Evolutionary conservation across 140 eudicot species (phyloP), one percentile per base, ranked within the genome.

Genomic region (Erigeron philadelphicus): DNA sequence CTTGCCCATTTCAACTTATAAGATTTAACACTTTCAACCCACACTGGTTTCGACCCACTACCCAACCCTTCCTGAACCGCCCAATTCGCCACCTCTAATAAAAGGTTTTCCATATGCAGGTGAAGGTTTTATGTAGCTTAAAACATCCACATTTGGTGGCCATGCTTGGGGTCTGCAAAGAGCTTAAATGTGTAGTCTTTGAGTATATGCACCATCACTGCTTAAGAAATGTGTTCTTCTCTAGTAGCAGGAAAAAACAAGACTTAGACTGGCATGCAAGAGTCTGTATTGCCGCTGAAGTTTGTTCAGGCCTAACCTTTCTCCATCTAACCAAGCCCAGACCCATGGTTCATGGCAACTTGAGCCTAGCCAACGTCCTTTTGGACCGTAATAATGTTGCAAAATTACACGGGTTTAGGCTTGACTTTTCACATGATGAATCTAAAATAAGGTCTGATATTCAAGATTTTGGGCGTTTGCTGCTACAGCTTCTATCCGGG

Each of bases 131-230:
- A 18, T 72, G 80, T 47, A 71, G 68, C 61, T 74, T 79, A 48
- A 76, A 86, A 75, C 97, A 91, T 71, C 97, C 95, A 6, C 83
- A 88, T 71, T 46, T 91, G 46, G 84, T 85, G 13, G 84, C 88
- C 6, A 64, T 88, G 90, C 78, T 88, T 19, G 97, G 97, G 56
- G 81, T 80, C 72, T 91, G 96, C 84, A 68, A 72, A 6, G 88
- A 84, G 84, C 82, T 84, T 61, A 86, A 71, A 64, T 91, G 95
- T 80, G 65, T 91, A 6, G 84, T 86, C 15, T 88, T 80, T 10
- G 97, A 91, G 75, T 88, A 85, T 64, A 79, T 84, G 91, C 86
- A 91, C 69, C 86, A 84, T 66, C 84, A 87, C 50, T 80, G 88
- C 83, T 73, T 91, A 49, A 75, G 85, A 58, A 87, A 88, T 61